Conservation (phyloP, 1,139 yeast genomes). For the Hansenula sp. region DNA sequence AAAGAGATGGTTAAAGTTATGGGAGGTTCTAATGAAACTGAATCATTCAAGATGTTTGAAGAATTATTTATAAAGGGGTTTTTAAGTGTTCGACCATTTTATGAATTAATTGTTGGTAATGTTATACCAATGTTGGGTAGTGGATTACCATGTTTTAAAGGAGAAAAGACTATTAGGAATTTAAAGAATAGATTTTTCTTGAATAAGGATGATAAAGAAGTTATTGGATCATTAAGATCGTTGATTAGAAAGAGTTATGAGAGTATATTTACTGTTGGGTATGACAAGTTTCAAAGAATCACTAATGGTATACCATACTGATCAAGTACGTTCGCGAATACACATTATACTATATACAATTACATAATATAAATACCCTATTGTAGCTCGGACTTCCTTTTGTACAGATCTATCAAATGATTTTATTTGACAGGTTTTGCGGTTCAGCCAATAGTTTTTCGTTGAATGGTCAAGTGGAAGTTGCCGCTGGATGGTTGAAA, state of each 20-base stretch:
- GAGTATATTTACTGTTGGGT: conserved; percentile 86
- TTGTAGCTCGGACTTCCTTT: too few relatives aligned
- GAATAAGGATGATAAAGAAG: conserved; percentile 76
- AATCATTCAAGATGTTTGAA: conserved; percentile 91
- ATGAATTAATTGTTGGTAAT: conserved; percentile 80
- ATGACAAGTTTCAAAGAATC: conserved; percentile 93
- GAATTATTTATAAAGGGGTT: conserved; percentile 92
- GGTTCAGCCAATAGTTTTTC: not conserved
- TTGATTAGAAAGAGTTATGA: conserved; percentile 81
- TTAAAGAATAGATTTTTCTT: conserved; percentile 79
- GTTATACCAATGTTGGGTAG: conserved; percentile 92
- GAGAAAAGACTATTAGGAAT: conserved; percentile 72
- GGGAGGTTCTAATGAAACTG: conserved; percentile 85
- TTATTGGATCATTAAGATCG: conserved; percentile 70
- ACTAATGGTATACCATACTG: conserved; percentile 92
- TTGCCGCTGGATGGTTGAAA: not conserved
- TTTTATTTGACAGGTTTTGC: too few relatives aligned
- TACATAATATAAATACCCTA: too few relatives aligned
- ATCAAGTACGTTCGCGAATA: too few relatives aligned
- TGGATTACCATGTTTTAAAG: conserved; percentile 94
- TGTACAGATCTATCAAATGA: too few relatives aligned
- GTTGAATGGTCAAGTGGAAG: not conserved
- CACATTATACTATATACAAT: too few relatives aligned
- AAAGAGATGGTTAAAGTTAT: conserved; percentile 94
- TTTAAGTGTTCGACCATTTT: conserved; percentile 83